Evolutionary conservation across 1,139 yeast genomes (phyloP).

Genomic region (Blastobotrys arbuscula): DNA sequence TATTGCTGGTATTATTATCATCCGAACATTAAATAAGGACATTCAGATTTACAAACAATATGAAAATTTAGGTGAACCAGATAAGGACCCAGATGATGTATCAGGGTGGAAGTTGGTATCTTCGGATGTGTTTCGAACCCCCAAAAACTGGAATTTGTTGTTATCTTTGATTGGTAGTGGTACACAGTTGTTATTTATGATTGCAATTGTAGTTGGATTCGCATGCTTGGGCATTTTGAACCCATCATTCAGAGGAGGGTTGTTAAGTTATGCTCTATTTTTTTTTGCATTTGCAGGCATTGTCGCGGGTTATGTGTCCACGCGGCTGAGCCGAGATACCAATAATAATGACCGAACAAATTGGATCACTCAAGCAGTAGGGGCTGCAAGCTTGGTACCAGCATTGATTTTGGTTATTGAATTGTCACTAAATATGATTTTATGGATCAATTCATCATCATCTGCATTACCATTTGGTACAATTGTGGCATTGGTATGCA

Average conservation of each 20-base stretch:
- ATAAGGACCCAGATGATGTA: slow-evolving; percentile 28
- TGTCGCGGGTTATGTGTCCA: slow-evolving; percentile 66
- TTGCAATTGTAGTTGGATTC: slow-evolving; percentile 53
- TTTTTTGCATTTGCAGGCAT: slow-evolving; percentile 66
- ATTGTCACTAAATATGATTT: slow-evolving; percentile 56
- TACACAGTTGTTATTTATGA: slow-evolving; percentile 60
- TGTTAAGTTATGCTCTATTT: slow-evolving; percentile 53
- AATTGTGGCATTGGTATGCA: slow-evolving; percentile 48
- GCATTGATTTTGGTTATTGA: slow-evolving; percentile 49
- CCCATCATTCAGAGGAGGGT: slow-evolving; percentile 62
- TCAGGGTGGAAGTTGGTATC: slow-evolving; percentile 54
- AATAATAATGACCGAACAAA: slow-evolving; percentile 32
- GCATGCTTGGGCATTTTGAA: slow-evolving; percentile 53
- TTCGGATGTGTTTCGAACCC: slow-evolving; percentile 51
- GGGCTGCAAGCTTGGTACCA: slow-evolving; percentile 46
- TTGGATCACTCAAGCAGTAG: slow-evolving; percentile 25
- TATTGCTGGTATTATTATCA: slow-evolving; percentile 56
- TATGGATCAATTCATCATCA: slow-evolving; percentile 75
- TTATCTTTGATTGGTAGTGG: slow-evolving; percentile 68
- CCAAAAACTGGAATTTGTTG: slow-evolving; percentile 43
- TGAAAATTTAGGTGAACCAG: slow-evolving; percentile 18
- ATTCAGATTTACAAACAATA: slow-evolving; percentile 36
- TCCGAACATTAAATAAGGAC: slow-evolving; percentile 45
- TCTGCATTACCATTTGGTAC: slow-evolving; percentile 75
- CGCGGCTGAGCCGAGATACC: slow-evolving; percentile 48